These are phyloP conservation scores for Coleophoma cylindrospora DNA, from an alignment of 2,329 filamentous ascomycete species.

Conservation along the genomic window DNA sequence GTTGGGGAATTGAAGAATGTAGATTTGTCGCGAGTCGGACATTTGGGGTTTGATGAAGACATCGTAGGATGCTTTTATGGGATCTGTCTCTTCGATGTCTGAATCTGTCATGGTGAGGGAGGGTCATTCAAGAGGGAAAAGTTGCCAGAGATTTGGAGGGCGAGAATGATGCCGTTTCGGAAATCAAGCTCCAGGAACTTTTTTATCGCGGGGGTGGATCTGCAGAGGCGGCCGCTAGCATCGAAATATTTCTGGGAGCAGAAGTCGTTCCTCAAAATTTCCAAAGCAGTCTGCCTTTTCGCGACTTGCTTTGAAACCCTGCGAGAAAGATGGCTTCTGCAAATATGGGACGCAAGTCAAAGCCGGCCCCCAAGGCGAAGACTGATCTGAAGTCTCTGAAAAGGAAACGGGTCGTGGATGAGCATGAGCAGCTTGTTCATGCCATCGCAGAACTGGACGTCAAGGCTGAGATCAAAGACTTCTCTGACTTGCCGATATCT, in stretches of 20 bases:
- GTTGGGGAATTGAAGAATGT: constrained; percentile 87
- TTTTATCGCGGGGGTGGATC: not conserved
- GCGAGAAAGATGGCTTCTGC: constrained; percentile 17
- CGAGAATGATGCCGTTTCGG: not conserved
- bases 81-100: constrained; percentile 48
- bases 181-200: not conserved
- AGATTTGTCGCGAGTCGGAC: constrained; percentile 57
- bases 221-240: not conserved
- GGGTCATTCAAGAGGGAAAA: no score
- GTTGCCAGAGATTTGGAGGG: not conserved
- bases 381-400: constrained; percentile 20
- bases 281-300: no score
- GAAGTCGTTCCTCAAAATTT: no score
- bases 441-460: constrained; percentile 24
- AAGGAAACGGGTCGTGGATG: constrained; percentile 25
- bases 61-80: constrained; percentile 71
- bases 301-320: no score
- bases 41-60: constrained; percentile 78
- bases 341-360: constrained; percentile 15
- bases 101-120: not conserved
- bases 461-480: constrained; percentile 47
- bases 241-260: not conserved
- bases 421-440: constrained; percentile 23
- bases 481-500: constrained; percentile 82
- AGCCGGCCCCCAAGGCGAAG: constrained; percentile 12